phyloP scores from a whole-genome alignment of 1,284 basidiomycete genomes.

The Vanrija humicola region DNA sequence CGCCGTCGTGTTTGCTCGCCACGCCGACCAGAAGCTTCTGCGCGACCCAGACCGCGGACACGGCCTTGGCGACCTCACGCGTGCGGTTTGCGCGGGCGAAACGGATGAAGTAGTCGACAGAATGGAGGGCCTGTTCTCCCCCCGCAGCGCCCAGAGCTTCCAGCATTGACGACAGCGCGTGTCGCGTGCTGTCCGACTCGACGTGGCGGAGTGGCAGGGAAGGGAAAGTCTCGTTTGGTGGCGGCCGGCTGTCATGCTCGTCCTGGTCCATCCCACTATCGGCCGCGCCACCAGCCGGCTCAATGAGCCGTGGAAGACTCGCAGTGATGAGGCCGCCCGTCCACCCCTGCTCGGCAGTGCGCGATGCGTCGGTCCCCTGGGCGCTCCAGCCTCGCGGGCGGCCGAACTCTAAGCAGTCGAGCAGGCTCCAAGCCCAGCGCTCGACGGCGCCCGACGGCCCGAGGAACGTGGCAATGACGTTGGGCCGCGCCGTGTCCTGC shows the following conservation, averaged over 20 bases:
- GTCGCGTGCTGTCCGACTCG: constrained; percentile 57
- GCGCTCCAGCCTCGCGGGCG: constrained; percentile 56
- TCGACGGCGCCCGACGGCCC: constrained; percentile 79
- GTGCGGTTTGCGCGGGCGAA: constrained; percentile 52
- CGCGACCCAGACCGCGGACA: constrained; percentile 79
- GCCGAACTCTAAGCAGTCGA: constrained; percentile 69
- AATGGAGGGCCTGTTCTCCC: constrained; percentile 64
- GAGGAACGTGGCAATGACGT: constrained; percentile 60
- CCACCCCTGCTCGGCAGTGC: constrained; percentile 47
- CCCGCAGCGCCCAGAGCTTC: constrained; percentile 62
- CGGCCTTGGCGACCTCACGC: constrained; percentile 52
- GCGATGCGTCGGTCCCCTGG: constrained; percentile 23
- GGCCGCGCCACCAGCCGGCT: too few species aligned
- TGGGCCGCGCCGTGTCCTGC: constrained; percentile 35
- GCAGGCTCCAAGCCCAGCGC: constrained; percentile 78
- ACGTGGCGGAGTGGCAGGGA: constrained; percentile 60
- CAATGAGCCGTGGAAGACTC: constrained; percentile 20
- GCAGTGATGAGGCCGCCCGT: constrained; percentile 25
- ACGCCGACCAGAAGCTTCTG: constrained; percentile 69
- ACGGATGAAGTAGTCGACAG: constrained; percentile 75
- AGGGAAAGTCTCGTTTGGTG: constrained; percentile 25
- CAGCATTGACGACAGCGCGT: constrained; percentile 65
- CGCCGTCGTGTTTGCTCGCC: constrained; percentile 48
- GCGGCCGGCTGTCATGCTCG: too few species aligned
- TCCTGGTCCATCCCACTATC: constrained; percentile 2